Evolutionary conservation across 108 stramenopile genomes (phyloP).

Genomic region (Discostella stelligeroides): DNA sequence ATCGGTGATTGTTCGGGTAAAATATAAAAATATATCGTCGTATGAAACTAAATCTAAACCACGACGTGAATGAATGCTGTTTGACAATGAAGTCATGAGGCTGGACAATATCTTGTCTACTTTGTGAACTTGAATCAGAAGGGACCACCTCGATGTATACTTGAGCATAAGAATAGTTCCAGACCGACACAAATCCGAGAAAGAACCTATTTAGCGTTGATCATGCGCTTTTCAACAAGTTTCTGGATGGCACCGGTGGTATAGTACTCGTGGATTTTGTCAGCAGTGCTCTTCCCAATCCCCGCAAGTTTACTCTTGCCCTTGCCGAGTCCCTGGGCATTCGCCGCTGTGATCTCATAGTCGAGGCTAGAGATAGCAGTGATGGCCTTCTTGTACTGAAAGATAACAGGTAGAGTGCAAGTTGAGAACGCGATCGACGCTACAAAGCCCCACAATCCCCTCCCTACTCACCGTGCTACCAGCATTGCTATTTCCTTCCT

Average conservation of each 20-base stretch:
- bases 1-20: background rate
- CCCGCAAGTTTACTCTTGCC: constrained; percentile 74
- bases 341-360: constrained; percentile 72
- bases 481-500: constrained; percentile 64
- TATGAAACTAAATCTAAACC: no score
- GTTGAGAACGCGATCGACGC: background rate
- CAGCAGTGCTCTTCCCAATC: constrained; percentile 72
- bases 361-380: constrained; percentile 57
- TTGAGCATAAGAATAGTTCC: no score
- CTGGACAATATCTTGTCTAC: no score
- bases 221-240: constrained; percentile 68
- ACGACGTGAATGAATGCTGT: no score
- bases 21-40: no score
- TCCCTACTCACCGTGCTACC: constrained; percentile 29
- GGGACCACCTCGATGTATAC: no score
- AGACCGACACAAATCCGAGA: no score
- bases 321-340: constrained; percentile 73
- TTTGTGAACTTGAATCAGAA: no score
- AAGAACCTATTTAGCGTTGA: constrained; percentile 10
- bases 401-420: background rate
- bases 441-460: constrained; percentile 12
- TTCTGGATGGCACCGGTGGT: constrained; percentile 71
- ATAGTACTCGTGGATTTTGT: constrained; percentile 74
- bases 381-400: constrained; percentile 48
- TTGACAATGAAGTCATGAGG: no score